Evolutionary conservation across 257 asterid genomes (phyloP).

Genomic region (Solanum megistacrolobum): DNA sequence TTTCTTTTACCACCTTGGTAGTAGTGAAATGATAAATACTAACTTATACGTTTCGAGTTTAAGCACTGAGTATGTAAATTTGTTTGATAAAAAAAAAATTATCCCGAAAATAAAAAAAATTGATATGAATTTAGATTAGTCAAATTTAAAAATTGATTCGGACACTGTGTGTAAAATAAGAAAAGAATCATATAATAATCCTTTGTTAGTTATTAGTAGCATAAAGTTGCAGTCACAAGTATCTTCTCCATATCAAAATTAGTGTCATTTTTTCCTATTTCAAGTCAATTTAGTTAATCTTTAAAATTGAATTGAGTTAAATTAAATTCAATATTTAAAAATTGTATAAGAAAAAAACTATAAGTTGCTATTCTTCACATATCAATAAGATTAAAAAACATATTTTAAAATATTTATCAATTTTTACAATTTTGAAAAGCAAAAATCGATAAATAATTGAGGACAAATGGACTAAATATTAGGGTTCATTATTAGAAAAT

Average conservation of each 20-base stretch:
- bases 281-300: not conserved
- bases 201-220: not conserved
- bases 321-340: not conserved
- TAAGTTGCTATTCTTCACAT: not conserved
- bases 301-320: not conserved
- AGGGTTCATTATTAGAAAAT: not conserved
- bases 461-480: not conserved
- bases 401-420: not conserved
- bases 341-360: not conserved
- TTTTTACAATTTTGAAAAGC: not conserved
- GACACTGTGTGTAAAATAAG: not conserved
- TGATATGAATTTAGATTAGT: accelerated
- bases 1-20: not conserved
- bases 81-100: accelerated
- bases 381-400: not conserved
- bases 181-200: not conserved
- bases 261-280: not conserved
- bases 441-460: not conserved
- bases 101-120: accelerated
- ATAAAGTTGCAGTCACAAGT: not conserved
- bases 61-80: not conserved
- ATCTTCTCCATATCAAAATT: not conserved
- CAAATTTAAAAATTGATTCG: accelerated
- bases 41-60: accelerated
- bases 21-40: not conserved